Evolutionary conservation across 2,329 filamentous ascomycete genomes (phyloP), one percentile per base, ranked within the genome.

Genomic region (Colletotrichum noveboracense): DNA sequence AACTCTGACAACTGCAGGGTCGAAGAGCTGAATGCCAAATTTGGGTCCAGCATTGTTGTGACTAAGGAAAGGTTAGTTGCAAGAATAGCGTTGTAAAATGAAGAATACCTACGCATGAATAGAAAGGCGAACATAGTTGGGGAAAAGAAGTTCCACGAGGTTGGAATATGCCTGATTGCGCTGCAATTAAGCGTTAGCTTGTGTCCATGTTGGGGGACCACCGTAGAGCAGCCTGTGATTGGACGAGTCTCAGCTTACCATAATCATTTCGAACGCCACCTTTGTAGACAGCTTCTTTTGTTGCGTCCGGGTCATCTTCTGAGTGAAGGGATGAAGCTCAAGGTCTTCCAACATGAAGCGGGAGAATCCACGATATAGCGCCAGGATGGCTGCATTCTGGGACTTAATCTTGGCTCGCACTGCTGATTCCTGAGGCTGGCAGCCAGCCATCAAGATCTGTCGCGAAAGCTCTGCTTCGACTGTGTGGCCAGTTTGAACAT

Each of bases 291-390:
- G 79, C 70, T 82, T 83, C 75, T 81, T 81, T 58, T 79, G 78
- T 70, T 81, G 78, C 18, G 79, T 83, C 16, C 79, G 80, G 38
- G 77, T 81, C 73, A 81, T 77, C 6, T 65, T 61, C n/a, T 72
- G 75, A 7, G 81, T 81, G 12, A 78, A 79, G 0, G 78, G 78
- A 56, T 81, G 81, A 4, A 77, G 77, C 34, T 80, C 78, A 7
- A 83, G 77, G 69, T 84, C 83, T 70, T 84, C 80, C 30, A 84
- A 78, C 82, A 84, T 93, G 58, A 94, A 85, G 48, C 91, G 90
- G 28, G 92, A 92, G 80, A 92, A 93, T 60, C 90, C 87, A 70
- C 88, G 87, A 80, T 94, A 93, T 71, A 88, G 86, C 6, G 87
- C 85, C 38, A 94, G 83, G 28, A 79, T 76, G 77, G 80, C 71